Conservation (phyloP, 2,329 filamentous ascomycete species). For the Fusarium fracticaudum region DNA sequence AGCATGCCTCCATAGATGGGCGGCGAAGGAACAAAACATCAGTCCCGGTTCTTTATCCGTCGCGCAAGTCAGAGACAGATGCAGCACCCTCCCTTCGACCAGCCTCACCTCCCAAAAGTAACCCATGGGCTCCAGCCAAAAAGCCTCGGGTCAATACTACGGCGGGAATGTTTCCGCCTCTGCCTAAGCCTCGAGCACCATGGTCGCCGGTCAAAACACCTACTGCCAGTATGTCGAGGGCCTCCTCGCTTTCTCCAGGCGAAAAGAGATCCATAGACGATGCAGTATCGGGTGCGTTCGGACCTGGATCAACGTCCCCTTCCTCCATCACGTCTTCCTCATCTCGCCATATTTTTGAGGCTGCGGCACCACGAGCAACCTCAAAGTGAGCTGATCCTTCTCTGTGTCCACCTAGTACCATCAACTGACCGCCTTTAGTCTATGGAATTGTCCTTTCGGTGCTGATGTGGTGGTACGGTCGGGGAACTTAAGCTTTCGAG, state of each 20-base stretch:
- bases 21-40: slow-evolving; percentile 31
- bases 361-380: slow-evolving; percentile 41
- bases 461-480: slow-evolving; percentile 46
- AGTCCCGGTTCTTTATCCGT: slow-evolving; percentile 1
- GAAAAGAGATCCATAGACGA: slow-evolving; percentile 12
- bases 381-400: slow-evolving; percentile 34
- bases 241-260: slow-evolving; percentile 22
- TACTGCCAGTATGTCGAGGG: slow-evolving; percentile 18
- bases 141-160: background rate
- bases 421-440: slow-evolving; percentile 37
- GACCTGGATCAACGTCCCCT: slow-evolving; percentile 25
- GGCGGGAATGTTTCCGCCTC: slow-evolving; percentile 34
- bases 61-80: slow-evolving; percentile 23
- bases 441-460: slow-evolving; percentile 47
- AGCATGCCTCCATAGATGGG: slow-evolving; percentile 42
- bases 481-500: slow-evolving; percentile 36
- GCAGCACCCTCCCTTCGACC: slow-evolving; percentile 38
- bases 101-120: slow-evolving; percentile 47
- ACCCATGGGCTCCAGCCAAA: slow-evolving; percentile 44
- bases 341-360: slow-evolving; percentile 38
- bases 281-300: slow-evolving; percentile 1
- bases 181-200: slow-evolving; percentile 23
- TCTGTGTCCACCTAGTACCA: background rate
- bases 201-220: slow-evolving; percentile 3
- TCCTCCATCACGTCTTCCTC: slow-evolving; percentile 36